These are phyloP conservation scores for Phaeodactylum tricornutum DNA, from an alignment of 108 stramenopile species.

Conservation along the genomic window DNA sequence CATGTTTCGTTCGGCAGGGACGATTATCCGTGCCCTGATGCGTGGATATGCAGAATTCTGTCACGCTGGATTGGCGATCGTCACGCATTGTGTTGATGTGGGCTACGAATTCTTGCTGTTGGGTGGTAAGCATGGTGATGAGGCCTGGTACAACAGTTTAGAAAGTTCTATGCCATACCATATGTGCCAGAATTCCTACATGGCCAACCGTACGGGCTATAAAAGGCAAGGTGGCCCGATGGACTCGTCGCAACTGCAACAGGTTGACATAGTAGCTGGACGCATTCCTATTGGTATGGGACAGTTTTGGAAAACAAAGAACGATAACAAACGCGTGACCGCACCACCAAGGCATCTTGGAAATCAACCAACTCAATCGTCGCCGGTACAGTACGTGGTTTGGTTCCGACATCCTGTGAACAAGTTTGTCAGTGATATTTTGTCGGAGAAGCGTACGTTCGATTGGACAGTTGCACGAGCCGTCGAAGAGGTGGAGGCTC, in stretches of 20 bases:
- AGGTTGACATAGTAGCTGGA: conserved; percentile 1
- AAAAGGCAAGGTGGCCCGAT: not conserved
- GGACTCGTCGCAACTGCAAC: not conserved
- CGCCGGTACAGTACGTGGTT: not conserved
- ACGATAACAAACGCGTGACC: not conserved
- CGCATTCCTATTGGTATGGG: not conserved
- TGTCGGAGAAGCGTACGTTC: no score
- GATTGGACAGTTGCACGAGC: no score
- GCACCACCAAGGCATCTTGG: no score
- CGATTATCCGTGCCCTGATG: not conserved
- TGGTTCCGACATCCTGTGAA: not conserved
- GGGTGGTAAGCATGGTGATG: not conserved
- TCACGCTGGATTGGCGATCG: not conserved
- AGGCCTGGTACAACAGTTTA: not conserved
- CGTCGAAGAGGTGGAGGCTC: no score
- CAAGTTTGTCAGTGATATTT: not conserved
- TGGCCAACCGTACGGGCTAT: not conserved
- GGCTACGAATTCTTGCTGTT: conserved; percentile 1
- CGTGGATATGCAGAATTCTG: not conserved
- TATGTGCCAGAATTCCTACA: not conserved
- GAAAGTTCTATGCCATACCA: no score
- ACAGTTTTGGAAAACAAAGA: not conserved
- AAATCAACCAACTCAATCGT: no score
- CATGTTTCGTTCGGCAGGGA: conserved; percentile 2
- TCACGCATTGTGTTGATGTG: not conserved